These are phyloP conservation scores for Melaleuca quinquenervia DNA, from an alignment of 345 rosid species.

Conservation along the genomic window DNA sequence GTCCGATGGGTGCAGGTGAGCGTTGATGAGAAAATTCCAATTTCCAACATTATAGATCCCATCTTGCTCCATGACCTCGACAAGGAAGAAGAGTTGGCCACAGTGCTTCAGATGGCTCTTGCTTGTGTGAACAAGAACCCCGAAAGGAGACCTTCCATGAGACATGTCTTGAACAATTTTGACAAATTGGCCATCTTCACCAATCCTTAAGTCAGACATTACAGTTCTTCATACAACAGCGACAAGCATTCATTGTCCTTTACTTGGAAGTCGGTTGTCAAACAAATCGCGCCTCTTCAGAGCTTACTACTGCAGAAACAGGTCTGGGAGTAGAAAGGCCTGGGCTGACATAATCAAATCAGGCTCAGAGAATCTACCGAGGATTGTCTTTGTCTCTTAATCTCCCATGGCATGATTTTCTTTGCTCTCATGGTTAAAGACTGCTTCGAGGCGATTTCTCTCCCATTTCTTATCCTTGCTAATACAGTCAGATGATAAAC, in stretches of 20 bases:
- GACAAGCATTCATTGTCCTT: neutral
- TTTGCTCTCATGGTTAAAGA: neutral
- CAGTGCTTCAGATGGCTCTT: conserved; percentile 44
- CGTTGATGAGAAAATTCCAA: conserved; percentile 45
- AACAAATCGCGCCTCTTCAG: neutral
- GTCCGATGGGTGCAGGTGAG: conserved; percentile 63
- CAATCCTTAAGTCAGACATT: neutral
- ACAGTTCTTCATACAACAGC: neutral
- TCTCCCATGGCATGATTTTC: neutral
- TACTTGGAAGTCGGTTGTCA: neutral
- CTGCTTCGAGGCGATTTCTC: neutral
- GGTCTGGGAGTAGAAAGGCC: neutral
- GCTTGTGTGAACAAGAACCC: conserved; percentile 58
- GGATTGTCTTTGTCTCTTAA: neutral
- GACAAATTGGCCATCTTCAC: conserved; percentile 18
- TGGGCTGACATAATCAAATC: neutral
- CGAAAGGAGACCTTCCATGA: conserved; percentile 74
- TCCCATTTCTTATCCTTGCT: neutral
- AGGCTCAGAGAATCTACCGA: neutral
- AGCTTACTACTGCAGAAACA: neutral
- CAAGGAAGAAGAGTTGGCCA: conserved; percentile 48
- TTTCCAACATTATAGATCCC: conserved; percentile 61
- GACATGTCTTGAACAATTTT: conserved; percentile 35
- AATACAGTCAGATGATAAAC: neutral
- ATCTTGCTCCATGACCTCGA: conserved; percentile 33